Conservation (phyloP, 176 grass and related monocot genomes). For the Aechmea fasciata region DNA sequence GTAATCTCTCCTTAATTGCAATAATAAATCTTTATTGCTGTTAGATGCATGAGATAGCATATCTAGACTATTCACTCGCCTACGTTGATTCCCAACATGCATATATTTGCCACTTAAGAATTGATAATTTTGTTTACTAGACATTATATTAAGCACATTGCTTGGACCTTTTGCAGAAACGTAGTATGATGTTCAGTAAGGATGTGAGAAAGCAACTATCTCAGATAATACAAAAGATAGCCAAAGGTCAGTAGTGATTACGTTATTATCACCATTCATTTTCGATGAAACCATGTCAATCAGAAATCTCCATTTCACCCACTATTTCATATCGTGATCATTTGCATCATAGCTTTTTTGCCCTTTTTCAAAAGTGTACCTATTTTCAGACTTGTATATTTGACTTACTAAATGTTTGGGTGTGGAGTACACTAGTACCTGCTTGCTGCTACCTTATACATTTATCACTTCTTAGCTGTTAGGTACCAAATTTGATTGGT, state of each 20-base stretch:
- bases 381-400: no score
- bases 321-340: not conserved
- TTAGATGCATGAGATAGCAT: no score
- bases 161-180: constrained; percentile 34
- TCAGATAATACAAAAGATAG: constrained; percentile 75
- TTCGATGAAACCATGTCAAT: not conserved
- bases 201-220: constrained; percentile 92
- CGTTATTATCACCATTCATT: not conserved
- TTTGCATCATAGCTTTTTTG: no score
- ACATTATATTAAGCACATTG: not conserved
- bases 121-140: not conserved
- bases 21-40: no score
- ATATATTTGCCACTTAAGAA: constrained; percentile 8
- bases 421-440: no score
- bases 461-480: not conserved
- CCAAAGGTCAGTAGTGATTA: constrained; percentile 49
- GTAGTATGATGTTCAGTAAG: constrained; percentile 93
- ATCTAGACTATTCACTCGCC: not conserved
- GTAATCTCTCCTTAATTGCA: no score
- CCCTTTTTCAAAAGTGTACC: no score
- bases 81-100: not conserved
- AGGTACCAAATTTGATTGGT: no score
- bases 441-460: not conserved
- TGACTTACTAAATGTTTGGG: no score
- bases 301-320: not conserved